phyloP scores from a whole-genome alignment of 495 filamentous ascomycete species.

The Chaetomium fimeti region DNA sequence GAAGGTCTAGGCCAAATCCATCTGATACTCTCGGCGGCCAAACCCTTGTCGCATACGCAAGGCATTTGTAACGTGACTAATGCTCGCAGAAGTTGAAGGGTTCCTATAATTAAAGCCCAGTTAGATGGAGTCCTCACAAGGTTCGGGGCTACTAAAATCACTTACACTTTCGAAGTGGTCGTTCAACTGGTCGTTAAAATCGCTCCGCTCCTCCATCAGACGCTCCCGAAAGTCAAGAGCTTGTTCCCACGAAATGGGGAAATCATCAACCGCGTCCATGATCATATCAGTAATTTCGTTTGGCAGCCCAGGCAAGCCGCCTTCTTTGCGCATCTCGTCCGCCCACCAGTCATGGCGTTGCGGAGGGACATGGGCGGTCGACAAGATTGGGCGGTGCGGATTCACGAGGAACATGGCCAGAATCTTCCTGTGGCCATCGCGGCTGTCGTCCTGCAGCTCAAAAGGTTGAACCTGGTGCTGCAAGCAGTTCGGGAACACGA shows the following conservation, averaged over 20 bases:
- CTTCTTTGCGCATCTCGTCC: conserved; percentile 26
- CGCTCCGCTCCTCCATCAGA: conserved; percentile 29
- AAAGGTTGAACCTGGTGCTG: conserved; percentile 56
- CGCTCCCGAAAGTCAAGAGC: conserved; percentile 20
- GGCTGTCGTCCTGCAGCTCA: conserved; percentile 44
- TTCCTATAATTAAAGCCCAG: background rate
- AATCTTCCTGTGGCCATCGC: conserved; percentile 56
- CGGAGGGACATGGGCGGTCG: conserved; percentile 57
- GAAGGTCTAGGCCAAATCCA: too few relatives aligned
- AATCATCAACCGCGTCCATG: conserved; percentile 22
- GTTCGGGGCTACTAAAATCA: background rate
- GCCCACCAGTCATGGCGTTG: conserved; percentile 50
- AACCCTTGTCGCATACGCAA: too few relatives aligned
- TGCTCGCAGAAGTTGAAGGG: conserved; percentile 21
- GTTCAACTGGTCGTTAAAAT: background rate
- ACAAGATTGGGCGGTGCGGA: conserved; percentile 49
- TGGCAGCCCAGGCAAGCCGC: conserved; percentile 22
- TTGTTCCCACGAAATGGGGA: conserved; percentile 30
- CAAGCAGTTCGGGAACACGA: conserved; percentile 45
- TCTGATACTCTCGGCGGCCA: too few relatives aligned
- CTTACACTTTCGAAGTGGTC: conserved; percentile 3
- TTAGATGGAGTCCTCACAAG: background rate
- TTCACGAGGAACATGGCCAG: conserved; percentile 60
- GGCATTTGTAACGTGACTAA: too few relatives aligned
- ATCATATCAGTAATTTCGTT: conserved; percentile 29